These are phyloP conservation scores for Lolium rigidum DNA, from an alignment of 176 grass and related monocot species.

Conservation along the genomic window DNA sequence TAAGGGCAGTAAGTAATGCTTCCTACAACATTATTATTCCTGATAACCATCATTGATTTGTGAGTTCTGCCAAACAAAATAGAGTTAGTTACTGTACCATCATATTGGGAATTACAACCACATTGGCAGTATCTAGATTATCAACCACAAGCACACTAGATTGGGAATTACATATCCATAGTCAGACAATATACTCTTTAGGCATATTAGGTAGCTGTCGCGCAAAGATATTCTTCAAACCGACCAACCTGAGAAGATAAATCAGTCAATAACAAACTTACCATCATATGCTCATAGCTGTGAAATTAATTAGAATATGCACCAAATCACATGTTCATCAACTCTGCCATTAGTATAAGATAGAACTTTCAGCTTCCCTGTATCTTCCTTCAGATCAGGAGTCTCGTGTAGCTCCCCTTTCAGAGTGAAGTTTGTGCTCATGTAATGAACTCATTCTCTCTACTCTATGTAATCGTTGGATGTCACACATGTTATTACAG, in stretches of 20 bases:
- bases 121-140: background rate
- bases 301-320: constrained; percentile 37
- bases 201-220: constrained; percentile 99
- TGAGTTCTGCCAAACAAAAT: constrained; percentile 72
- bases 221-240: constrained; percentile 99
- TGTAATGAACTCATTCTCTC: too few species aligned
- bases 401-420: too few species aligned
- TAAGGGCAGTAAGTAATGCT: constrained; percentile 98
- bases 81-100: constrained; percentile 46
- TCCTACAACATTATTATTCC: constrained; percentile 95
- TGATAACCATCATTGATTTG: constrained; percentile 99
- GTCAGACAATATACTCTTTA: constrained; percentile 93
- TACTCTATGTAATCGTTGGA: too few species aligned
- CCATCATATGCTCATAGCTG: background rate
- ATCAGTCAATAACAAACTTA: constrained; percentile 24
- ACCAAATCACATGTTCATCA: constrained; percentile 99
- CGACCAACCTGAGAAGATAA: constrained; percentile 70
- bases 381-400: constrained; percentile 74
- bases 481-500: too few species aligned
- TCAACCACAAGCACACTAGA: background rate
- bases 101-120: too few species aligned
- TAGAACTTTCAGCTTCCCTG: constrained; percentile 76
- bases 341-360: constrained; percentile 93
- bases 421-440: too few species aligned
- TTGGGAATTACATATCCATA: constrained; percentile 82